These are phyloP conservation scores for Nigrospora sphaerica DNA, from an alignment of 2,329 filamentous ascomycete species.

Conservation along the genomic window DNA sequence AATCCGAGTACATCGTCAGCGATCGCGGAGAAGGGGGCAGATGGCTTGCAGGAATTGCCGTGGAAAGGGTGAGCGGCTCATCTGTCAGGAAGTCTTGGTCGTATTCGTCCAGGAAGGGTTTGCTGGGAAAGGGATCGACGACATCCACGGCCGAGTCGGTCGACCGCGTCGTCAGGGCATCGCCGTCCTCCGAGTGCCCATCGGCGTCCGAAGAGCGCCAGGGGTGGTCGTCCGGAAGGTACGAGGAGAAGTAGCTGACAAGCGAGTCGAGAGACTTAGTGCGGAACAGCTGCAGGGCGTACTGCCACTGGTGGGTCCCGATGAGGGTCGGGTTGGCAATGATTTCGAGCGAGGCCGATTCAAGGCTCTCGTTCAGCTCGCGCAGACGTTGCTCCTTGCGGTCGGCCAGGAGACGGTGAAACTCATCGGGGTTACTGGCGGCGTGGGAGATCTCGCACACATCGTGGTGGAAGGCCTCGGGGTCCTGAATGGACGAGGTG, in stretches of 20 bases:
- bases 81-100: slow-evolving; percentile 34
- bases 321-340: slow-evolving; percentile 53
- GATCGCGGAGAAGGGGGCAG: slow-evolving; percentile 41
- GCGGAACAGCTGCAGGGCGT: slow-evolving; percentile 51
- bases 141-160: slow-evolving; percentile 28
- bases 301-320: slow-evolving; percentile 51
- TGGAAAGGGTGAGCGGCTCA: slow-evolving; percentile 31
- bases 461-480: slow-evolving; percentile 54
- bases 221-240: slow-evolving; percentile 44
- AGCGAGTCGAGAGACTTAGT: slow-evolving; percentile 53
- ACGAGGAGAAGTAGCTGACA: slow-evolving; percentile 52
- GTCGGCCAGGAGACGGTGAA: slow-evolving; percentile 44
- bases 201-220: slow-evolving; percentile 20
- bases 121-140: slow-evolving; percentile 29
- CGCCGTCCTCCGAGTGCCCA: slow-evolving; percentile 5
- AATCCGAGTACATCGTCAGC: slow-evolving; percentile 39
- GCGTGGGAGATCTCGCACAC: slow-evolving; percentile 50
- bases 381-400: slow-evolving; percentile 46
- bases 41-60: slow-evolving; percentile 19
- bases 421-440: slow-evolving; percentile 43
- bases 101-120: slow-evolving; percentile 34
- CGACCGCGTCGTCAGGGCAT: slow-evolving; percentile 20
- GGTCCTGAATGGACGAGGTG: slow-evolving; percentile 47
- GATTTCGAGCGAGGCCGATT: slow-evolving; percentile 53
- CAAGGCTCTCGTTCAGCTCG: slow-evolving; percentile 48